Conservation (phyloP, 2,329 filamentous ascomycete species). For the Bipolaris gigantea region DNA sequence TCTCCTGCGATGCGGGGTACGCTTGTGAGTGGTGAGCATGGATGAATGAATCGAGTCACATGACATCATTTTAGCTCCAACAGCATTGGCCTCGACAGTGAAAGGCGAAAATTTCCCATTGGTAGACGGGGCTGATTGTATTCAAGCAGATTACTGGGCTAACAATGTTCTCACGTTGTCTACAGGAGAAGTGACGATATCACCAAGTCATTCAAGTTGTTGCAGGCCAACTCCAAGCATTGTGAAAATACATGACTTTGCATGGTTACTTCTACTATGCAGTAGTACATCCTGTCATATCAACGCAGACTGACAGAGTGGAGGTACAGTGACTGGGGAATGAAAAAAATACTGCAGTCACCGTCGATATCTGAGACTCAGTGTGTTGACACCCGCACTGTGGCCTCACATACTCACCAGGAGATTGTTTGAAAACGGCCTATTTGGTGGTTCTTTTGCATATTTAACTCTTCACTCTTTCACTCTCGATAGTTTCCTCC, state of each 20-base stretch:
- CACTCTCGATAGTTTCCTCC: not conserved
- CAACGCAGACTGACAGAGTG: no score
- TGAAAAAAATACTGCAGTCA: not conserved
- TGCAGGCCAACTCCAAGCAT: not conserved
- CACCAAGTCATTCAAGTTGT: not conserved
- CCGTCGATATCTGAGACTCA: not conserved
- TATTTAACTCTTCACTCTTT: not conserved
- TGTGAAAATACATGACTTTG: not conserved
- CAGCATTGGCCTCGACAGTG: no score
- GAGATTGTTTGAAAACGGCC: slow-evolving; percentile 15
- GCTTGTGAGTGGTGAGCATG: no score
- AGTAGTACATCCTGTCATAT: not conserved
- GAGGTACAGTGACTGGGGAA: not conserved
- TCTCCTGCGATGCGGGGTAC: no score
- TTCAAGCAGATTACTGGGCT: no score
- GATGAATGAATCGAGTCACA: no score
- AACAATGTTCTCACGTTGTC: no score
- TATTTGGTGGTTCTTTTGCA: not conserved
- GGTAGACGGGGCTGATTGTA: no score
- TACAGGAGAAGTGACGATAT: no score
- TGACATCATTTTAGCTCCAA: no score
- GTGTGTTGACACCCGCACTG: not conserved
- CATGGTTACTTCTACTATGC: not conserved
- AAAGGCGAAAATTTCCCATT: no score
- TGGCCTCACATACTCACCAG: not conserved